These are phyloP conservation scores for Dictyostelium firmibasis DNA, from an alignment of 78 protist species.

Conservation along the genomic window DNA sequence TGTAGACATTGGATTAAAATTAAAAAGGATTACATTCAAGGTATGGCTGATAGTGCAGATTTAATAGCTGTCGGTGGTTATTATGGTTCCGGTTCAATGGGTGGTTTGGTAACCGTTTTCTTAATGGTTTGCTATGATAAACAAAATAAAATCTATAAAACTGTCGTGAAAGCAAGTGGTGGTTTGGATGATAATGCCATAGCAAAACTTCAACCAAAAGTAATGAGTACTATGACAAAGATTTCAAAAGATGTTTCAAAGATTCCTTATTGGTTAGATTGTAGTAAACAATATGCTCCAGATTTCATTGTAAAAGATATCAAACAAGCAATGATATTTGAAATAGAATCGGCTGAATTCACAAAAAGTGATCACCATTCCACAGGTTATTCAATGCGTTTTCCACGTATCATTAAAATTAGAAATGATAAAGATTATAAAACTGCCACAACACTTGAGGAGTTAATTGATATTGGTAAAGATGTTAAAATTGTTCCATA, in stretches of 20 bases:
- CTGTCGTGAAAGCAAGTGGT: conserved; percentile 84
- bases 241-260: conserved; percentile 27
- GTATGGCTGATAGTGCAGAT: conserved; percentile 93
- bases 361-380: conserved; percentile 64
- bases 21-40: conserved; percentile 91
- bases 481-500: conserved; percentile 45
- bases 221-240: conserved; percentile 27
- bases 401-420: conserved; percentile 80
- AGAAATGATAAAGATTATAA: conserved; percentile 86
- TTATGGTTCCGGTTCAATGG: conserved; percentile 84
- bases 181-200: conserved; percentile 81
- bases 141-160: conserved; percentile 57
- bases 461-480: conserved; percentile 45
- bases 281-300: conserved; percentile 38
- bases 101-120: conserved; percentile 81
- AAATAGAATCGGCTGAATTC: conserved; percentile 87
- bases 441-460: conserved; percentile 61
- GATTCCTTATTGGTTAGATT: conserved; percentile 84
- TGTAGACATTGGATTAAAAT: conserved; percentile 92
- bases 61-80: conserved; percentile 89
- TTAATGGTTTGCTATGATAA: conserved; percentile 85
- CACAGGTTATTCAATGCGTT: conserved; percentile 85
- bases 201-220: conserved; percentile 40
- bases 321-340: conserved; percentile 83
- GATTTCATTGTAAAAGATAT: conserved; percentile 85